Evolutionary conservation across 192 early-diverging fungal species (phyloP), one percentile per base, ranked within the genome.

Genomic region (Entomortierella beljakovae): DNA sequence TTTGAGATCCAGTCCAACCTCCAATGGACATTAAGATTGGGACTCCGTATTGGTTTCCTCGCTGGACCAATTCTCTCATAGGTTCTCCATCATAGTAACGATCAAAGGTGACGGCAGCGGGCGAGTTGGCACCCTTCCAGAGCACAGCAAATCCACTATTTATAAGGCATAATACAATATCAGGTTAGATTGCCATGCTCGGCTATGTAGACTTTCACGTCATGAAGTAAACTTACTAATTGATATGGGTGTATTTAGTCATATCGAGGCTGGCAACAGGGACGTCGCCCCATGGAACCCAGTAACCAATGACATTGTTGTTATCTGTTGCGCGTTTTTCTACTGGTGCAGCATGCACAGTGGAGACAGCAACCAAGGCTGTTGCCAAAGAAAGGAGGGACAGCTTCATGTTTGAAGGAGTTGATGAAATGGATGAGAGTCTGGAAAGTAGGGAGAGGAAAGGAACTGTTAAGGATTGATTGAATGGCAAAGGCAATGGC

Each of bases 1-100:
- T 80, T 64, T 91, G 85, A 10, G 90, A 90, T 8, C 92, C 91
- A 31, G 86, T 90, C 92, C 92, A 94, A 15, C 92, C 92, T 46
- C 92, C 91, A 15, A 92, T 82, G 9, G 88, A 86, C 15, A 94
- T 48, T 3, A 89, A 51, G 9, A 94, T 70, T 2, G 61, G 66
- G 16, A 79, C 75, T 13, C 61, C 61, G 15, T 32, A 34, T 10
- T 57, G 56, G 57, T 70, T 69, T 11, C 75, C 75, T 15, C 67
- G 75, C 3, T 33, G 1, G 18, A 77, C 74, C 23, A 77, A 18
- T 0, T 15, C 54, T 23, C 48, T 46, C 33, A 77, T 77, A 31
- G 60, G 46, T 2, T 40, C 50, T 20, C 65, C 74, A 34, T 77
- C 74, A 59, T 75, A 75, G 72, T 75, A 75, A 11, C 64, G 61